These are phyloP conservation scores for Penicillium sp. DNA, from an alignment of 2,329 filamentous ascomycete genomes.

Conservation along the genomic window DNA sequence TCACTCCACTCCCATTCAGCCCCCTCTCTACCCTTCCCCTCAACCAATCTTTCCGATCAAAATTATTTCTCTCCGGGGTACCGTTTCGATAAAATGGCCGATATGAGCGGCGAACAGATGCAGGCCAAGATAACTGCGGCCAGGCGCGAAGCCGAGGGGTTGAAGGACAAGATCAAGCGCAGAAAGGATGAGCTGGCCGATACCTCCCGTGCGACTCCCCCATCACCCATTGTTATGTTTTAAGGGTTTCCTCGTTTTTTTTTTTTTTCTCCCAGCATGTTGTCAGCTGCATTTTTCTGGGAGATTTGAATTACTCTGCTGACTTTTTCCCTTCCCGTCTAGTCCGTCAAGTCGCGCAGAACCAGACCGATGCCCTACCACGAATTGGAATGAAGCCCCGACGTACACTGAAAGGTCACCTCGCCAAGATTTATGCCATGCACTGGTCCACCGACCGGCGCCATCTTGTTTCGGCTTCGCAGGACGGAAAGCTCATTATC, in stretches of 20 bases:
- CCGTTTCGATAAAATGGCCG: slow-evolving; percentile 43
- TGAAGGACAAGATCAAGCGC: slow-evolving; percentile 98
- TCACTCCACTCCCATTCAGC: slow-evolving; percentile 22
- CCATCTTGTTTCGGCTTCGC: slow-evolving; percentile 95
- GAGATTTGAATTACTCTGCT: slow-evolving; percentile 3
- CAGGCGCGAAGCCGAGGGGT: slow-evolving; percentile 92
- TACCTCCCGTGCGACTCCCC: slow-evolving; percentile 77
- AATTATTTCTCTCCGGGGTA: slow-evolving; percentile 26
- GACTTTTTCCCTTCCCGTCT: slow-evolving; percentile 31
- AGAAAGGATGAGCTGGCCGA: slow-evolving; percentile 99
- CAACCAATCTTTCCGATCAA: slow-evolving; percentile 10
- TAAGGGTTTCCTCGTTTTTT: background rate
- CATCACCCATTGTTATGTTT: slow-evolving; percentile 16
- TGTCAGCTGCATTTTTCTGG: background rate
- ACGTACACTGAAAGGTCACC: slow-evolving; percentile 92
- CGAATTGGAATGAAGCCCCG: slow-evolving; percentile 97
- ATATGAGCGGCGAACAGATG: slow-evolving; percentile 62
- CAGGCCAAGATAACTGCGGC: slow-evolving; percentile 91
- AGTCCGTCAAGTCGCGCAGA: slow-evolving; percentile 91
- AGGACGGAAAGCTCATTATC: slow-evolving; percentile 99
- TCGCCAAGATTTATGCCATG: slow-evolving; percentile 99
- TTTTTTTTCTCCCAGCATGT: background rate
- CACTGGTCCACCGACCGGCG: slow-evolving; percentile 99
- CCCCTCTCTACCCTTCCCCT: slow-evolving; percentile 16
- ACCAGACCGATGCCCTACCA: slow-evolving; percentile 87